phyloP scores from a whole-genome alignment of 1,284 basidiomycete species.

The Tremellales sp. region DNA sequence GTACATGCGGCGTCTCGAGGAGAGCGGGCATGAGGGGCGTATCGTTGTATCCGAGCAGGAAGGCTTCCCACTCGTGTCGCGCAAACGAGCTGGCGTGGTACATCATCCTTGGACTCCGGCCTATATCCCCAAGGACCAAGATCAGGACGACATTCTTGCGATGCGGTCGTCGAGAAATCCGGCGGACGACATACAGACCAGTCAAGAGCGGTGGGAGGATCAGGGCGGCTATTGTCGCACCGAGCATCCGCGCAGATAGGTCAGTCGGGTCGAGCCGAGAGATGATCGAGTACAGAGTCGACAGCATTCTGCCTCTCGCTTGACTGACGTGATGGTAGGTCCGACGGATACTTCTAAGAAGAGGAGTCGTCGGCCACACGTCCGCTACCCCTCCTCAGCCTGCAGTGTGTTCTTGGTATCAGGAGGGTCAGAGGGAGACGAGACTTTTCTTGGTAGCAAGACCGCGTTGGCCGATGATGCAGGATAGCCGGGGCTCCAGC shows the following conservation, averaged over 20 bases:
- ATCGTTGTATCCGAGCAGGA: slow-evolving; percentile 79
- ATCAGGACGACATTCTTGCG: slow-evolving; percentile 63
- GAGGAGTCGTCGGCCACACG: too few species aligned
- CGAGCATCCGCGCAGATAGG: not conserved
- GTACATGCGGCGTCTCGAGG: slow-evolving; percentile 60
- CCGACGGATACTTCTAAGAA: too few species aligned
- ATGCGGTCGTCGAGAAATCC: slow-evolving; percentile 15
- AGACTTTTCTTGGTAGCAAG: too few species aligned
- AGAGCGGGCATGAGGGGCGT: slow-evolving; percentile 69
- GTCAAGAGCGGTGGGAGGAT: slow-evolving; percentile 10
- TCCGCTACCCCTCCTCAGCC: too few species aligned
- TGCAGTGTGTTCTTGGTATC: too few species aligned
- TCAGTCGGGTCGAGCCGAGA: not conserved
- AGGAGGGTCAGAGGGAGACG: too few species aligned
- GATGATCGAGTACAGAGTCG: not conserved
- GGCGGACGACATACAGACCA: slow-evolving; percentile 5
- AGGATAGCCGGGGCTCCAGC: too few species aligned
- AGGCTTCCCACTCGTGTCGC: slow-evolving; percentile 71
- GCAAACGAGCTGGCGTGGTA: slow-evolving; percentile 93
- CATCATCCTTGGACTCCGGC: slow-evolving; percentile 95
- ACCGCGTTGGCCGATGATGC: too few species aligned
- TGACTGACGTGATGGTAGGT: too few species aligned
- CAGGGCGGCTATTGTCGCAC: not conserved
- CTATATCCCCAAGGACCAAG: slow-evolving; percentile 92
- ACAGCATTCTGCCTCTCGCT: not conserved